These are phyloP conservation scores for Penicillium lagena DNA, from an alignment of 495 filamentous ascomycete species.

Conservation along the genomic window DNA sequence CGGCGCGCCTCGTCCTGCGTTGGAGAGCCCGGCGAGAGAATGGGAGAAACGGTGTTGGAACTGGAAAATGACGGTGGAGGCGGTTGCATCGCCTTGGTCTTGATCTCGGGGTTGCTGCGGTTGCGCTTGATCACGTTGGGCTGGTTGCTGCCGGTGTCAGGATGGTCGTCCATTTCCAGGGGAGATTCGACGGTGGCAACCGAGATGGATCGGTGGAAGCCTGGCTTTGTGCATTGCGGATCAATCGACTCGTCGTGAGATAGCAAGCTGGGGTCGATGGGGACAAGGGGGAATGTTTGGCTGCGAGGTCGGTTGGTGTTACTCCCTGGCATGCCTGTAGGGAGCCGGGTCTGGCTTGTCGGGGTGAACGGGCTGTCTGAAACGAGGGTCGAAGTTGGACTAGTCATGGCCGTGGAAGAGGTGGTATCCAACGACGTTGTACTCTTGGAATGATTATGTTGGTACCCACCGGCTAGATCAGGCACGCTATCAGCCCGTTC, in stretches of 20 bases:
- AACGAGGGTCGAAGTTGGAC: slow-evolving; percentile 81
- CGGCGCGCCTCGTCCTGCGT: slow-evolving; percentile 84
- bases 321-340: slow-evolving; percentile 33
- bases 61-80: slow-evolving; percentile 27
- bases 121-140: slow-evolving; percentile 36
- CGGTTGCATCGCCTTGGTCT: slow-evolving; percentile 42
- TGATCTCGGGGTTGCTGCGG: slow-evolving; percentile 39
- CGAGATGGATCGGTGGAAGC: slow-evolving; percentile 43
- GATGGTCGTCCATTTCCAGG: slow-evolving; percentile 44
- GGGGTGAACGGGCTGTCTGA: slow-evolving; percentile 67
- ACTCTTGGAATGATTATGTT: slow-evolving; percentile 53
- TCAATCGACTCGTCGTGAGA: slow-evolving; percentile 57
- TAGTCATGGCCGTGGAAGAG: slow-evolving; percentile 66
- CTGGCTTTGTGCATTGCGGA: slow-evolving; percentile 57
- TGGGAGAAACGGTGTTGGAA: slow-evolving; percentile 31
- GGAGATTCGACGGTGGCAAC: slow-evolving; percentile 68
- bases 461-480: slow-evolving; percentile 44
- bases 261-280: slow-evolving; percentile 64
- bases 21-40: slow-evolving; percentile 50
- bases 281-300: slow-evolving; percentile 78
- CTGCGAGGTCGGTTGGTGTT: slow-evolving; percentile 71
- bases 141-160: slow-evolving; percentile 12
- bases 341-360: slow-evolving; percentile 56
- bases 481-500: slow-evolving; percentile 45
- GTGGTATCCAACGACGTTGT: slow-evolving; percentile 51